Evolutionary conservation across 805 yeast species (phyloP), one percentile per base, ranked within the genome.

Genomic region (Diddensiella caesifluorescens): DNA sequence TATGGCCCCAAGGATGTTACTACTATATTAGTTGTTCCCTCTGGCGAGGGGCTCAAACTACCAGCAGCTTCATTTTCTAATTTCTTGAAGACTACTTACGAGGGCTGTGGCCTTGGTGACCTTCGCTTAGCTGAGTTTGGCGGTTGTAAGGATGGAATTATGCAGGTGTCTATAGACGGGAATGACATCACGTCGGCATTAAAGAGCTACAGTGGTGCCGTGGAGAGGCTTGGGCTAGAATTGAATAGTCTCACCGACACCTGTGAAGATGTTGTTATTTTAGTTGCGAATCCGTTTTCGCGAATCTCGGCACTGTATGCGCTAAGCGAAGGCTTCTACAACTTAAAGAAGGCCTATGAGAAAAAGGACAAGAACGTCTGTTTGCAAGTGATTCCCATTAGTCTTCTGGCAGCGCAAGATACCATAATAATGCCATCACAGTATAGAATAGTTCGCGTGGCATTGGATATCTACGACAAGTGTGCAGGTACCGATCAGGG

Each of bases 21-120:
- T 2, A 34, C 61, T 5, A 41, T 65, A 3, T 21, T 61, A 26
- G 16, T 67, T 2, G 45, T 46, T 22, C 64, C 65, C 1, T 35
- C 45, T 4, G 56, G 60, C 5, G 36, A 42, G 2, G 60, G 60
- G 2, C 28, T 52, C 39, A 23, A 35, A 1, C 34, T 47, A 2
- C 53, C 59, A 3, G 49, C 59, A 2, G 21, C 44, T 5, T 36
- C 52, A 2, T 50, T 59, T 13, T 29, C 64, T 4, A 48, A 46
- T 7, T 35, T 46, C 5, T 38, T 64, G 22, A 57, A 61, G 39
- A 47, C 51, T 12, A 50, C 55, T 5, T 66, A 65, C 41, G 65
- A 65, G 29, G 59, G 57, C 12, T 61, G 65, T 37, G 50, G 51
- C 7, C 51, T 67, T 7, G 71, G 71, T 1, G 38, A 35, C 4